Conservation (phyloP, 257 asterid genomes). For the Mitragyna speciosa region DNA sequence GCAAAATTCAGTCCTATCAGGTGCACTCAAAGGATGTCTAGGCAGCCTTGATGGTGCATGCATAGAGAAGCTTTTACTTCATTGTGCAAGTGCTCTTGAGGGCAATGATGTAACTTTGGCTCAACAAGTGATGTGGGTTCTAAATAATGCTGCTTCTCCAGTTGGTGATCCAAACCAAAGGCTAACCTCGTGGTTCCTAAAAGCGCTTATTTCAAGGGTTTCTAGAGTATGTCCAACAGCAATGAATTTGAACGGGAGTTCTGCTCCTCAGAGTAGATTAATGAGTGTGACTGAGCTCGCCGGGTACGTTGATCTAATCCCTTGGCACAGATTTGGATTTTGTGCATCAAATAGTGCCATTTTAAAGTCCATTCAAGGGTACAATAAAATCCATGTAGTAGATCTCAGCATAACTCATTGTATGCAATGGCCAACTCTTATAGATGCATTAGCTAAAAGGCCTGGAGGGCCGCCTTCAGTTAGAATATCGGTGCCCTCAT, state of each 20-base stretch:
- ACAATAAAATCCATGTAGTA: slow-evolving; percentile 48
- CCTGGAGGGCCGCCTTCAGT: slow-evolving; percentile 47
- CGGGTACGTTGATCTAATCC: slow-evolving; percentile 74
- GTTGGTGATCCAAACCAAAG: slow-evolving; percentile 74
- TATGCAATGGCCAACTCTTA: slow-evolving; percentile 86
- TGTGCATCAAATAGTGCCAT: slow-evolving; percentile 66
- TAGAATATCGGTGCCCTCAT: slow-evolving; percentile 49
- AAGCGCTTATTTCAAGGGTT: slow-evolving; percentile 61
- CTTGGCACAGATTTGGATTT: slow-evolving; percentile 81
- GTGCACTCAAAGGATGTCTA: slow-evolving; percentile 52
- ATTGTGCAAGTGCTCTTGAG: slow-evolving; percentile 69
- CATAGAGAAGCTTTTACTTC: slow-evolving; percentile 73
- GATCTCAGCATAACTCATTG: slow-evolving; percentile 74
- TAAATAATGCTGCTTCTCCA: slow-evolving; percentile 76
- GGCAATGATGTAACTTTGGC: slow-evolving; percentile 72
- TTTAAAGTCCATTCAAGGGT: slow-evolving; percentile 42
- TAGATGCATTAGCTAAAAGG: slow-evolving; percentile 53
- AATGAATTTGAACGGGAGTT: slow-evolving; percentile 26
- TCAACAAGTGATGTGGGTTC: slow-evolving; percentile 92
- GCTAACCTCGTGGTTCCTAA: slow-evolving; percentile 61
- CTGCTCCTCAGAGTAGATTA: slow-evolving; percentile 26
- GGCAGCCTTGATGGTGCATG: slow-evolving; percentile 70
- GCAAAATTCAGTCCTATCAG: slow-evolving; percentile 38
- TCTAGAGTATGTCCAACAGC: slow-evolving; percentile 56
- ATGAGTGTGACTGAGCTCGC: slow-evolving; percentile 76